Conservation (phyloP, 257 asterid species). For the Mentha longifolia region DNA sequence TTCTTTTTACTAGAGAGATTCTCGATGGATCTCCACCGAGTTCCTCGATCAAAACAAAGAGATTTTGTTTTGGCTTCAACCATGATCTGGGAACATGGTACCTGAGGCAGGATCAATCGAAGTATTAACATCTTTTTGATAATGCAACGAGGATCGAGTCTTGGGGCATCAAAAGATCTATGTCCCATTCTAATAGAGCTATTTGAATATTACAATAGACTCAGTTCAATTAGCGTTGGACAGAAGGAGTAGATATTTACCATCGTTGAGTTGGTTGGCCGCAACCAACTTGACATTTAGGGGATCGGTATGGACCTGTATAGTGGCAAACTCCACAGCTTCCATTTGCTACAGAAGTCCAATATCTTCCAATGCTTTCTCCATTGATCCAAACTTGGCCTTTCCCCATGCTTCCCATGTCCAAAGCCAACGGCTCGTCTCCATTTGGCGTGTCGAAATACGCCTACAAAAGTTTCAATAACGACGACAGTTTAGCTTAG, state of each 20-base stretch:
- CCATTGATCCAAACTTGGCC: constrained; percentile 90
- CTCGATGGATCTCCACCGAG: constrained; percentile 62
- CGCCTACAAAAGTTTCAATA: constrained; percentile 48
- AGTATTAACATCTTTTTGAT: background rate
- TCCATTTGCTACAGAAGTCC: constrained; percentile 62
- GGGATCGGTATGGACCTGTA: constrained; percentile 49
- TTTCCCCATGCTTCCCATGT: constrained; percentile 78
- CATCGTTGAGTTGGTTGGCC: constrained; percentile 73
- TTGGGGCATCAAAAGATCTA: too few relatives aligned
- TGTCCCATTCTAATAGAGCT: too few relatives aligned
- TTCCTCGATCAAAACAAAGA: constrained; percentile 65
- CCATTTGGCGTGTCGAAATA: constrained; percentile 69
- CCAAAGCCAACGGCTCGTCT: constrained; percentile 70
- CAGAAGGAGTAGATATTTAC: too few relatives aligned
- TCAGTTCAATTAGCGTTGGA: too few relatives aligned
- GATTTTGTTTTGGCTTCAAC: constrained; percentile 61
- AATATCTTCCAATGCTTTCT: constrained; percentile 74
- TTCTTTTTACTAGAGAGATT: constrained; percentile 53
- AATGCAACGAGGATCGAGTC: too few relatives aligned
- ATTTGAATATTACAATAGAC: too few relatives aligned
- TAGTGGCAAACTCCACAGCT: constrained; percentile 59
- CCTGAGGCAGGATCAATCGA: constrained; percentile 43
- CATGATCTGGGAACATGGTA: constrained; percentile 85
- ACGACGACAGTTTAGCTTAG: background rate
- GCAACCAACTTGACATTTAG: constrained; percentile 70